phyloP scores from a whole-genome alignment of 306 rosid species.

The Carpinus viminea region DNA sequence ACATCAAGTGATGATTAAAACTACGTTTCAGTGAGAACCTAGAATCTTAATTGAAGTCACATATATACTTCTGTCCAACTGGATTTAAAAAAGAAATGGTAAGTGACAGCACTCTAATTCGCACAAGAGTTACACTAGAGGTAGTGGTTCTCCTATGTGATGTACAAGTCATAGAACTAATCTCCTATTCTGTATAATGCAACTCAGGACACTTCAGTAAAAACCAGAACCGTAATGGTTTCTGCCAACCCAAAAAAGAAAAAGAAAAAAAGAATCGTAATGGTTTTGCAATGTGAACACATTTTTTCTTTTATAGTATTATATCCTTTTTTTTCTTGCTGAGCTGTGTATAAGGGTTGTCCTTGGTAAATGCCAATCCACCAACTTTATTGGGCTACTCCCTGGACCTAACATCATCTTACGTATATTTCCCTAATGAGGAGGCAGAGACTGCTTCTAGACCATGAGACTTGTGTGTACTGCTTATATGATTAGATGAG shows the following conservation, averaged over 20 bases:
- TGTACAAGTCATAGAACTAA: not conserved
- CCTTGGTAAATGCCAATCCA: not conserved
- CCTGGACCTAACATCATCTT: constrained; percentile 2
- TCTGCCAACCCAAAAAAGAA: not conserved
- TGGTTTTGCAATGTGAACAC: not conserved
- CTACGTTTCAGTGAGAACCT: not conserved
- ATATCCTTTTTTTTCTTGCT: not conserved
- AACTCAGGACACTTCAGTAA: not conserved
- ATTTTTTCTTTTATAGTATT: not conserved
- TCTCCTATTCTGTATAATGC: not conserved
- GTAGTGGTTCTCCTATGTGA: not conserved
- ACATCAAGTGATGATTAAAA: not conserved
- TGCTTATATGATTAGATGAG: not conserved
- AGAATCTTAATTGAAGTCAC: not conserved
- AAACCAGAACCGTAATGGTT: not conserved
- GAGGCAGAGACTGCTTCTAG: not conserved
- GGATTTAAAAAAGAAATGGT: not conserved
- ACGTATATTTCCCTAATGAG: not conserved
- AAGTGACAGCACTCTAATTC: constrained; percentile 9
- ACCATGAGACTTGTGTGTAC: not conserved
- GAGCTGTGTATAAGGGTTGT: not conserved
- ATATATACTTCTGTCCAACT: not conserved
- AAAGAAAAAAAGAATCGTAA: no score
- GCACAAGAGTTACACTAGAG: not conserved
- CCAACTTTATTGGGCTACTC: not conserved